These are phyloP conservation scores for Stagonosporopsis cucurbitacearum DNA, from an alignment of 2,329 filamentous ascomycete genomes.

Conservation along the genomic window DNA sequence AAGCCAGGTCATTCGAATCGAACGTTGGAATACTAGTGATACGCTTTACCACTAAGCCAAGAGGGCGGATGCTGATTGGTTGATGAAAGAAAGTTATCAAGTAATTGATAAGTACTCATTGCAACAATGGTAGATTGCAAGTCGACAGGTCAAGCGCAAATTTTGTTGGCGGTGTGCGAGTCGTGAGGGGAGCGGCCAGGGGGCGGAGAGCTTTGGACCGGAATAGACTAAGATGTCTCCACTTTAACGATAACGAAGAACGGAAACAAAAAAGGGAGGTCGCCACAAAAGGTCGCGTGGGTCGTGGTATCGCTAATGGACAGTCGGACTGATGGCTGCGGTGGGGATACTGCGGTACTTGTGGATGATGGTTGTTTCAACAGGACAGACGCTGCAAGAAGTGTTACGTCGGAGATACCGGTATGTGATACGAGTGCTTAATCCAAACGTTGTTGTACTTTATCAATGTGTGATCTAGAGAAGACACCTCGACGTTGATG, in stretches of 20 bases:
- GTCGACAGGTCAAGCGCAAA: too few species aligned
- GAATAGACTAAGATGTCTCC: background rate
- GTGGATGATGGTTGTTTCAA: background rate
- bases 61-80: slow-evolving; percentile 13
- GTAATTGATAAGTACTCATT: background rate
- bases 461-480: background rate
- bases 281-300: background rate
- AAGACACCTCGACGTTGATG: background rate
- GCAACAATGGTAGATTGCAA: too few species aligned
- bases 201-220: background rate
- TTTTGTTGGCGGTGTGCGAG: background rate
- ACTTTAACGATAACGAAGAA: background rate
- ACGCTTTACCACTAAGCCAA: slow-evolving; percentile 23
- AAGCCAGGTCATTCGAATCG: background rate
- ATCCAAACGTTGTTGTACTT: background rate
- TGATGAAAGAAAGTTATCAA: background rate
- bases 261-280: background rate
- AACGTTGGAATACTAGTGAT: slow-evolving; percentile 14
- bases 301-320: background rate
- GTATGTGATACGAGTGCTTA: background rate
- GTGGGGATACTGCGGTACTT: background rate
- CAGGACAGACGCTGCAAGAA: too few species aligned
- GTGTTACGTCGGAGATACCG: background rate
- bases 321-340: background rate
- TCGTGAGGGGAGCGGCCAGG: background rate